These are phyloP conservation scores for Gypsophila paniculata DNA, from an alignment of 179 eudicot species.

Conservation along the genomic window DNA sequence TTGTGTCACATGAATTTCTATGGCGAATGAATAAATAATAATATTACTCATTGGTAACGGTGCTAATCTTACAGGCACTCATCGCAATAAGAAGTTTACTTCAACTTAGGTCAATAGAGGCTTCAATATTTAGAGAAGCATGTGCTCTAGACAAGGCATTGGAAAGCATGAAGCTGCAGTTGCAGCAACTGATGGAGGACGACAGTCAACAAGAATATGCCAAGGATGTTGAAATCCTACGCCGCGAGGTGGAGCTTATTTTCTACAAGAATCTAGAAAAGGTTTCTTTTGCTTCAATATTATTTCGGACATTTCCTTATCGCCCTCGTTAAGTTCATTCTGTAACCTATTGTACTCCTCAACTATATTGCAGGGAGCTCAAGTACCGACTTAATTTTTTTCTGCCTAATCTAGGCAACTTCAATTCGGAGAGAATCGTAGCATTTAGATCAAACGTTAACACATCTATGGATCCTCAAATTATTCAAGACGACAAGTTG, in stretches of 20 bases:
- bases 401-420: neutral
- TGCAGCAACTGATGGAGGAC: slow-evolving; percentile 55
- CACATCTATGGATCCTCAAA: neutral
- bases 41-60: neutral
- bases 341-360: slow-evolving; percentile 5
- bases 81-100: slow-evolving; percentile 61
- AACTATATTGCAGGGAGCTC: slow-evolving; percentile 39
- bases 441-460: neutral
- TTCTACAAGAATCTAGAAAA: slow-evolving; percentile 56
- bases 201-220: slow-evolving; percentile 60
- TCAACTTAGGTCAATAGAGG: slow-evolving; percentile 50
- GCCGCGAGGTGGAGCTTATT: slow-evolving; percentile 67
- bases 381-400: slow-evolving; percentile 45
- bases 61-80: slow-evolving; percentile 48
- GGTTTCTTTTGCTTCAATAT: slow-evolving; percentile 24
- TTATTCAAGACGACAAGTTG: neutral
- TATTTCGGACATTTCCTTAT: neutral
- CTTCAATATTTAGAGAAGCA: slow-evolving; percentile 49
- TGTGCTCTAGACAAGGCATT: slow-evolving; percentile 64
- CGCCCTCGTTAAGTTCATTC: neutral
- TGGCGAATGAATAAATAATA: too few relatives aligned
- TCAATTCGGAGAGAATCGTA: neutral
- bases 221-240: slow-evolving; percentile 66
- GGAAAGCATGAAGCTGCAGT: slow-evolving; percentile 55
- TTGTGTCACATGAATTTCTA: too few relatives aligned